Evolutionary conservation across 176 grass and related monocot genomes (phyloP).

Genomic region (Puccinellia tenuiflora): DNA sequence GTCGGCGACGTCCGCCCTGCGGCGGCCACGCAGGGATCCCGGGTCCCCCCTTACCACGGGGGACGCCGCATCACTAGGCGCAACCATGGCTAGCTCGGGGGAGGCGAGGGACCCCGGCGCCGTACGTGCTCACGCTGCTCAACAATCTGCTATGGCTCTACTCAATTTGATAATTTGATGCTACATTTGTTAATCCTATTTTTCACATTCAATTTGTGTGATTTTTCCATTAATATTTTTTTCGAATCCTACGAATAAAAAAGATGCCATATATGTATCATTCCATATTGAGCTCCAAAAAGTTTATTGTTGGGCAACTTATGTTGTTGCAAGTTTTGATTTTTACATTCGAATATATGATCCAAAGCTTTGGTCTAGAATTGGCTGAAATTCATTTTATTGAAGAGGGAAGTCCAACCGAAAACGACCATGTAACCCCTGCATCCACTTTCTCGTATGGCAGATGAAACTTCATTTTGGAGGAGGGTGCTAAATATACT

Average conservation of each 20-base stretch:
- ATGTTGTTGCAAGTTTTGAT: background rate
- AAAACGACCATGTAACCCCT: background rate
- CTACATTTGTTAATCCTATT: no score
- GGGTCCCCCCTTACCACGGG: no score
- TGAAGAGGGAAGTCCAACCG: background rate
- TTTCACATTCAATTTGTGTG: no score
- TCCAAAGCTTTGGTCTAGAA: background rate
- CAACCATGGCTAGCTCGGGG: no score
- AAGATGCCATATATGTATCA: background rate
- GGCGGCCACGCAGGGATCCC: no score
- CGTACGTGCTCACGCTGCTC: no score
- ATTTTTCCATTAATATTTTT: background rate
- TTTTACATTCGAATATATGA: background rate
- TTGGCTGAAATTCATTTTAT: background rate
- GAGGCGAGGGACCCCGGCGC: no score
- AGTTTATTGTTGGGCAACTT: background rate
- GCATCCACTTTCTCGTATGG: background rate
- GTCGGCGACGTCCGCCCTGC: no score
- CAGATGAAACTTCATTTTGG: constrained; percentile 19
- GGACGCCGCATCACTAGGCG: no score
- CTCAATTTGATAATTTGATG: no score
- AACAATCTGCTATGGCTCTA: no score
- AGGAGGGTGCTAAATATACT: background rate
- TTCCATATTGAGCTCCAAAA: background rate
- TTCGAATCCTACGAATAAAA: background rate